These are phyloP conservation scores for Dillenia suffruticosa DNA, from an alignment of 164 flowering plant species.

Conservation along the genomic window DNA sequence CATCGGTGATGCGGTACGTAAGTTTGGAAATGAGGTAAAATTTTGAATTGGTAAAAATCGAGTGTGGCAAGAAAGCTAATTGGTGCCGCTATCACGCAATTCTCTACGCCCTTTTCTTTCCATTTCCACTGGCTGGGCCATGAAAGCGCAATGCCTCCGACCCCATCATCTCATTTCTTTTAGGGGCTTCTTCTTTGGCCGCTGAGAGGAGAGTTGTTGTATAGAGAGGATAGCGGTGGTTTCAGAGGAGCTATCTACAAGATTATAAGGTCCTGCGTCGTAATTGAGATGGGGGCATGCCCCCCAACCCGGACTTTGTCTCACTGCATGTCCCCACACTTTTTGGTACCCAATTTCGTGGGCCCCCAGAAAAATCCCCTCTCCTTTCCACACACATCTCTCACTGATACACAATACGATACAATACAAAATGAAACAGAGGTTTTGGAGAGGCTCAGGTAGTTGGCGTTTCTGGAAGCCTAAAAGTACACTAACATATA, in stretches of 20 bases:
- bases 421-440: too few relatives aligned
- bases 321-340: background rate
- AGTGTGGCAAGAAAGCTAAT: background rate
- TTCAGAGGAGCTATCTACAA: constrained; percentile 40
- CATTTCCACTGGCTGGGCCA: constrained; percentile 14
- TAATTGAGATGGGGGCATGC: constrained; percentile 42
- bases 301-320: constrained; percentile 18
- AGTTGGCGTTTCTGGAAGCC: constrained; percentile 26
- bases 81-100: constrained; percentile 2
- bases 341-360: background rate
- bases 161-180: constrained; percentile 27
- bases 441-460: background rate
- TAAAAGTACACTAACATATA: constrained; percentile 22
- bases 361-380: too few relatives aligned
- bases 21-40: too few relatives aligned
- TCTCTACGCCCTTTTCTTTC: background rate
- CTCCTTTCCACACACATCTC: too few relatives aligned
- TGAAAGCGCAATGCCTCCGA: constrained; percentile 51
- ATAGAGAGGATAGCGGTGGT: constrained; percentile 26
- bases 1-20: too few relatives aligned
- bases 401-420: too few relatives aligned
- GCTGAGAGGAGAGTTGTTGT: constrained; percentile 17
- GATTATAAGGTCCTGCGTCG: constrained; percentile 70
- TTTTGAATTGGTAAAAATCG: background rate
- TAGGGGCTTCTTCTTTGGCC: constrained; percentile 15